Base-by-base conservation (phyloP, 1,284 basidiomycete species). In the Neonothopanus nambi region DNA sequence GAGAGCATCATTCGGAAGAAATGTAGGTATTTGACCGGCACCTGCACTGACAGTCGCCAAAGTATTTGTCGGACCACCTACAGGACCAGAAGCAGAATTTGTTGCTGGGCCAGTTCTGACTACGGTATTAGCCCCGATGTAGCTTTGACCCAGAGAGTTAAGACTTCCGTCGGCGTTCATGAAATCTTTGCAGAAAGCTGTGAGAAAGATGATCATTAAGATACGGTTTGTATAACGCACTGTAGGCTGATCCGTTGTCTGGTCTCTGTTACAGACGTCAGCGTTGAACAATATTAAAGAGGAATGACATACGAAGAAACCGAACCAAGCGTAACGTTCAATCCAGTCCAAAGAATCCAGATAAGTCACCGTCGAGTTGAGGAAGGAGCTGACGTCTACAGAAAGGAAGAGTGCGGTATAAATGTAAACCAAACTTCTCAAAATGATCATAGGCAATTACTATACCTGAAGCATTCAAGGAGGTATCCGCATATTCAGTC, bases 401-500 rank as follows among this genome's bases (percentile, higher is more conserved):
- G 21, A 36, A 15, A 13, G 5, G 24, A 18, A 52, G n/a, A 37
- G 21, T 35, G 38, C 20, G 18, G 17, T 17, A 48, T 9, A 40
- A 33, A 33, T 8, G 9, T 9, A 8, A 33, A 28, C 11, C 5
- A 28, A 28, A 5, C 11, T 28, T 13, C 30, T 33, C 3, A 13
- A 28, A 26, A 21, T 11, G 13, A n/a, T 42, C n/a, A 5, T 42
- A 30, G 15, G 12, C 28, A 24, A 43, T 12, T 11, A 11, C 54
- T 65, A 46, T 49, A 73, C 74, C 73, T 41, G 67, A 67, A 39
- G 65, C 64, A 60, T 76, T 72, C 4, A 65, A 53, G 15, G 72
- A 72, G 3, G 71, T 76, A 42, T 74, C 73, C 2, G 79, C 82
- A 61, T 72, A 81, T 67, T 88, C 87, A 3, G 85, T 86, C 23